Conservation (phyloP, 352 stramenopile species). For the Vaucheria bursata region DNA sequence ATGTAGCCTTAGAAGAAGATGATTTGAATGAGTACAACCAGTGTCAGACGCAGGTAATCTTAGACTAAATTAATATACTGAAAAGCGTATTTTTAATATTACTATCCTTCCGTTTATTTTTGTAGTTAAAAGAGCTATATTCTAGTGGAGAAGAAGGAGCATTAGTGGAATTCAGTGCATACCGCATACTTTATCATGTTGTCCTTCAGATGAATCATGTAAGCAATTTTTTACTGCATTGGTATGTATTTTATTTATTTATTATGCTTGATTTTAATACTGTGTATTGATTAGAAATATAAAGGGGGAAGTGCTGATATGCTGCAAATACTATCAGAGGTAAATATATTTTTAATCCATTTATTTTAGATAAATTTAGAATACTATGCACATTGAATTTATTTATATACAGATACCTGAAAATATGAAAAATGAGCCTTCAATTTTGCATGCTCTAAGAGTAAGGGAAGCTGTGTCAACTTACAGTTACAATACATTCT, state of each 20-base stretch:
- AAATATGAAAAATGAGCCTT: background rate
- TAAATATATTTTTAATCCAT: background rate
- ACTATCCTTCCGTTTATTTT: background rate
- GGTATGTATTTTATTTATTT: background rate
- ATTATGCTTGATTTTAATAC: background rate
- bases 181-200: background rate
- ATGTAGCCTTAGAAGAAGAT: constrained; percentile 63
- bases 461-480: background rate
- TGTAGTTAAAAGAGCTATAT: background rate
- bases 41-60: constrained; percentile 50
- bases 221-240: background rate
- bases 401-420: background rate
- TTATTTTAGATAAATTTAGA: background rate
- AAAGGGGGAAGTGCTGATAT: background rate
- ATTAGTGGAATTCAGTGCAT: background rate
- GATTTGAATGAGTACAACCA: constrained; percentile 90
- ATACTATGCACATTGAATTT: background rate
- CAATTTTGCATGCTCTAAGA: background rate
- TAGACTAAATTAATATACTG: background rate
- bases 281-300: background rate
- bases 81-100: background rate
- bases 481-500: background rate
- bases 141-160: background rate
- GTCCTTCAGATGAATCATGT: background rate
- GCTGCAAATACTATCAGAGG: background rate